Evolutionary conservation across 1,284 basidiomycete species (phyloP).

Genomic region (Papiliotrema flavescens): DNA sequence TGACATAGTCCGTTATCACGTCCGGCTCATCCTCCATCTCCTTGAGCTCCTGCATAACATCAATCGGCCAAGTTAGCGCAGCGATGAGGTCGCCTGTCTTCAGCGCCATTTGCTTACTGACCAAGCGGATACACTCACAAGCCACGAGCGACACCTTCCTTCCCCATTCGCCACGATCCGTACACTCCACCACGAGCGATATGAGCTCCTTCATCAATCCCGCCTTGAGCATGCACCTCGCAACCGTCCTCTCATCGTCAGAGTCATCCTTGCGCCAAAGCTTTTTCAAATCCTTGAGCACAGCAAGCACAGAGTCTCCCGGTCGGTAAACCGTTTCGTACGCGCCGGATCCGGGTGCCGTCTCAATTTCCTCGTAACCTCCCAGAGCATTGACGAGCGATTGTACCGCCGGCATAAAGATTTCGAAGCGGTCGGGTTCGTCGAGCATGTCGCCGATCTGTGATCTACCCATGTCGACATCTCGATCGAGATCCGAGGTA

Average conservation of each 20-base stretch:
- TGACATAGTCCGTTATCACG: constrained; percentile 77
- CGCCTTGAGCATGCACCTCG: constrained; percentile 80
- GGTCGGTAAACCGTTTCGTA: constrained; percentile 65
- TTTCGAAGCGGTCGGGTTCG: constrained; percentile 31
- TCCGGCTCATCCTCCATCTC: constrained; percentile 77
- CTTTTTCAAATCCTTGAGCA: constrained; percentile 88
- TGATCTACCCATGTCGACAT: too few species aligned
- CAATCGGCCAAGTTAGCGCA: constrained; percentile 96
- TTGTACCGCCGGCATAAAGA: constrained; percentile 46
- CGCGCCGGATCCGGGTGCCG: constrained; percentile 38
- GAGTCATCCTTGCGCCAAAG: constrained; percentile 92
- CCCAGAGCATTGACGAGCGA: constrained; percentile 46
- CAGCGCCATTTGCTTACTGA: background rate
- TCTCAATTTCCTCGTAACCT: constrained; percentile 54
- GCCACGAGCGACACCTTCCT: constrained; percentile 75
- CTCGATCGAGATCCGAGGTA: background rate
- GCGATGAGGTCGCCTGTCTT: constrained; percentile 71
- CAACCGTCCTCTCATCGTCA: constrained; percentile 90
- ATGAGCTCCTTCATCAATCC: constrained; percentile 82
- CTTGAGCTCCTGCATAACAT: constrained; percentile 83
- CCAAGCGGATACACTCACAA: constrained; percentile 47
- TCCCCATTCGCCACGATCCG: constrained; percentile 59
- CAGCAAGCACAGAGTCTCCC: constrained; percentile 77
- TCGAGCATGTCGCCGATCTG: background rate
- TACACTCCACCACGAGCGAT: constrained; percentile 73